Evolutionary conservation across 345 rosid species (phyloP), one percentile per base, ranked within the genome.

Genomic region (Laguncularia racemosa): DNA sequence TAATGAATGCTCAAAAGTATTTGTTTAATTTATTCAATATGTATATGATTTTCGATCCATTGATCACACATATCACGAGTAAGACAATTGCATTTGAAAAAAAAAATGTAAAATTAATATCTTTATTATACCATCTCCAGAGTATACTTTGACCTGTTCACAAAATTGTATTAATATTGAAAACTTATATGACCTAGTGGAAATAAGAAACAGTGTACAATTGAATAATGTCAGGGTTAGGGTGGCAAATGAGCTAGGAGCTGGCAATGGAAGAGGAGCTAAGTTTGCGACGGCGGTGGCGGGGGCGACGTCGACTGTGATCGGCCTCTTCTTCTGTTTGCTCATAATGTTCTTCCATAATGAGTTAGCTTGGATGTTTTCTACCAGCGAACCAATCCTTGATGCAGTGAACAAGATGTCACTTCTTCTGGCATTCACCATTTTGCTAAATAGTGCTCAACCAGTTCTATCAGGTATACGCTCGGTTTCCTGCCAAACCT

Each of bases 221-320:
- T 54, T 19, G 33, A n/a, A 3, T n/a, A 28, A 16, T 12, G 71
- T 70, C 78, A 89, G 98, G 63, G 91, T 91, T 13, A 74, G 96
- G 53, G 96, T 89, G 13, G 89, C 98, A 8, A 91, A 91, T 50
- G 98, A 91, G 66, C 74, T 91, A 28, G 98, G 96, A 20, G 95
- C 96, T 1, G 95, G 98, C 0, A 88, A 85, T 26, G 96, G 98
- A 7, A 81, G 69, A 58, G 98, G 85, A 62, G 98, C 98, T 1
- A 88, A 64, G 67, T 88, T 85, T 55, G 98, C 98, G 0, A 78
- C 89, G 21, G 46, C 16, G 0, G 79, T 87, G 4, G 72, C 97
- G 0, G 91, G 84, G 33, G 13, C 47, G 48, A 81, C 91, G 16
- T 87, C 97, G 28, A 16, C 57, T 1, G 28, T 70, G 2, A 84